Percentiles rank a stretch among this genome's conserved stretches.
phyloP scores from a whole-genome alignment of 1,139 yeast genomes.

The Pichia sp. region DNA sequence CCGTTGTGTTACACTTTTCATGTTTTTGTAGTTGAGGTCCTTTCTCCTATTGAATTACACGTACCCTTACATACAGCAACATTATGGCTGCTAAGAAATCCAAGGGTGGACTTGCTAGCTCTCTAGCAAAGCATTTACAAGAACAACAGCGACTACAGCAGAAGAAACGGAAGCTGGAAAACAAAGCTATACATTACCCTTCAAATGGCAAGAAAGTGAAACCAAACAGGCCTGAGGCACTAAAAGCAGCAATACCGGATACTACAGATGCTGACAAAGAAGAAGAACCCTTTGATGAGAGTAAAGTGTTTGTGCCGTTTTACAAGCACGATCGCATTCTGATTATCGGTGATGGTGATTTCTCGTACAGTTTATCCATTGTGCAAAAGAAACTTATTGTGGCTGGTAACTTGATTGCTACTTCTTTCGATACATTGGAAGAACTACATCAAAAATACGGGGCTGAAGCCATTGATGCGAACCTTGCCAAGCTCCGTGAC shows the following conservation, averaged over 20 bases:
- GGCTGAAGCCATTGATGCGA: conserved; percentile 36
- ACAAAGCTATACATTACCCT: conserved; percentile 8
- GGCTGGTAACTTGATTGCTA: conserved; percentile 56
- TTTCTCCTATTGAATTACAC: too few relatives aligned
- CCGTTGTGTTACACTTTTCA: too few relatives aligned
- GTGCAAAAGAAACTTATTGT: conserved; percentile 41
- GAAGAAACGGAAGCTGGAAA: conserved; percentile 7
- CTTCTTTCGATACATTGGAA: conserved; percentile 62
- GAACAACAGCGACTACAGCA: too few relatives aligned
- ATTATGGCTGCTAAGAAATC: too few relatives aligned
- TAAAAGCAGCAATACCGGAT: too few relatives aligned
- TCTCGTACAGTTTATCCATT: conserved; percentile 68
- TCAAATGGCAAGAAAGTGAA: conserved; percentile 1
- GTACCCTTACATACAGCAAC: too few relatives aligned
- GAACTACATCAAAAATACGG: conserved; percentile 53
- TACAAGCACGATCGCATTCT: conserved; percentile 43
- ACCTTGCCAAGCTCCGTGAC: conserved; percentile 32
- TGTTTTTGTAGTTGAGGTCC: too few relatives aligned
- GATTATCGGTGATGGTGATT: conserved; percentile 89
- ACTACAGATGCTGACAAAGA: not conserved
- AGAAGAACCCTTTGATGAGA: conserved; percentile 14
- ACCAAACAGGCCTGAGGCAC: too few relatives aligned
- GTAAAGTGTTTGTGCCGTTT: conserved; percentile 46
- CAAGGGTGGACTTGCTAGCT: too few relatives aligned
- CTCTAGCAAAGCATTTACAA: too few relatives aligned